Evolutionary conservation across 2,329 filamentous ascomycete species (phyloP).

Genomic region (Cephalotrichum gorgonifer): DNA sequence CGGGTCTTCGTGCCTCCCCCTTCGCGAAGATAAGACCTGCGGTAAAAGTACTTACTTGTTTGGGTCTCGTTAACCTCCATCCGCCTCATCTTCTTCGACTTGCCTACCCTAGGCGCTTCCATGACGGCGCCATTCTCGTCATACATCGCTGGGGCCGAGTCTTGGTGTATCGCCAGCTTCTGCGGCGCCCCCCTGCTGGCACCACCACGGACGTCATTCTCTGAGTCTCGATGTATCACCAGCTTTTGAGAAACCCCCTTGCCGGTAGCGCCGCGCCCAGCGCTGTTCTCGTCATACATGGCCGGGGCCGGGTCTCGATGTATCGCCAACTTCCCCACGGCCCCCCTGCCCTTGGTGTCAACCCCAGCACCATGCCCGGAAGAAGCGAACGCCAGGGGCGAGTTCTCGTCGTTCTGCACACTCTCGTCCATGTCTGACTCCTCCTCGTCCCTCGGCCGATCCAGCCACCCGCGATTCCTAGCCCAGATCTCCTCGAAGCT

Average conservation of each 20-base stretch:
- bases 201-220: too few species aligned
- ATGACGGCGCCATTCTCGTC: constrained; percentile 51
- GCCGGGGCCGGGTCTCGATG: constrained; percentile 16
- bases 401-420: constrained; percentile 2
- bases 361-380: constrained; percentile 7
- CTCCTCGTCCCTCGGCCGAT: constrained; percentile 44
- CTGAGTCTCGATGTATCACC: constrained; percentile 16
- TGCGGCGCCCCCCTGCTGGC: constrained; percentile 14
- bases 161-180: constrained; percentile 33
- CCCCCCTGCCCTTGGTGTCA: constrained; percentile 17
- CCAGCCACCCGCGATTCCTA: constrained; percentile 58
- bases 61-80: constrained; percentile 87
- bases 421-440: constrained; percentile 15
- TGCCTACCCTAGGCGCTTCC: constrained; percentile 31
- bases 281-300: constrained; percentile 7
- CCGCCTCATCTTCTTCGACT: constrained; percentile 62
- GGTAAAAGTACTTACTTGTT: constrained; percentile 54
- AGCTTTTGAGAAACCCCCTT: constrained; percentile 14
- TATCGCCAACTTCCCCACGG: constrained; percentile 14
- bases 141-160: constrained; percentile 26
- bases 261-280: constrained; percentile 17
- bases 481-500: constrained; percentile 92
- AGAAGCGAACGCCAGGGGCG: neutral
- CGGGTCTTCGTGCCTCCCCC: neutral
- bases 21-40: neutral